Conservation (phyloP, 495 filamentous ascomycete species). For the Penicillium cinerascens region DNA sequence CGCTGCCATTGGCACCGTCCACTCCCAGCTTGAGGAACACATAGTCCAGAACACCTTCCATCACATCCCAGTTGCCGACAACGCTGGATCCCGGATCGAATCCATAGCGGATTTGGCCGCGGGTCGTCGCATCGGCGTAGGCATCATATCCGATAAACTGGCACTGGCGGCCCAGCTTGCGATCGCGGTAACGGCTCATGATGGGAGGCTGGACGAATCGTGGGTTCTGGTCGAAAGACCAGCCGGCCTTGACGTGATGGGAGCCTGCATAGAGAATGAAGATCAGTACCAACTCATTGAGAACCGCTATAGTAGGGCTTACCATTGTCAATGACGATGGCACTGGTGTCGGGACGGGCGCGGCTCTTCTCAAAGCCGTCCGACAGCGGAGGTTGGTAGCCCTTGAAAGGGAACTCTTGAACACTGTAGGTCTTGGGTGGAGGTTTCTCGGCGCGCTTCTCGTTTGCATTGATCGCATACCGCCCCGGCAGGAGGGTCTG, state of each 20-base stretch:
- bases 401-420: constrained; percentile 75
- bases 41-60: constrained; percentile 91
- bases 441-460: constrained; percentile 43
- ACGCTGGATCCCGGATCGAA: constrained; percentile 90
- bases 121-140: constrained; percentile 87
- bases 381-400: constrained; percentile 61
- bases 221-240: constrained; percentile 82
- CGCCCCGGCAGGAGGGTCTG: constrained; percentile 39
- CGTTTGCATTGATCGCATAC: constrained; percentile 27
- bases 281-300: neutral
- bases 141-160: constrained; percentile 89
- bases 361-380: constrained; percentile 65
- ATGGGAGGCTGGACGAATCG: constrained; percentile 79
- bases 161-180: constrained; percentile 83
- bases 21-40: constrained; percentile 89
- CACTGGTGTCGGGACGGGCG: constrained; percentile 52
- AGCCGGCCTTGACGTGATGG: constrained; percentile 83
- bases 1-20: constrained; percentile 63
- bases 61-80: constrained; percentile 94
- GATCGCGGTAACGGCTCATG: constrained; percentile 89
- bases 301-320: constrained; percentile 1
- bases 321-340: constrained; percentile 99
- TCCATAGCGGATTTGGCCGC: constrained; percentile 82
- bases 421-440: constrained; percentile 50
- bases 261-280: constrained; percentile 57